A percentile compares a stretch with the other conserved stretches of the same genome.
phyloP scores from a whole-genome alignment of 805 yeast genomes.

The Candida multigemmis region DNA sequence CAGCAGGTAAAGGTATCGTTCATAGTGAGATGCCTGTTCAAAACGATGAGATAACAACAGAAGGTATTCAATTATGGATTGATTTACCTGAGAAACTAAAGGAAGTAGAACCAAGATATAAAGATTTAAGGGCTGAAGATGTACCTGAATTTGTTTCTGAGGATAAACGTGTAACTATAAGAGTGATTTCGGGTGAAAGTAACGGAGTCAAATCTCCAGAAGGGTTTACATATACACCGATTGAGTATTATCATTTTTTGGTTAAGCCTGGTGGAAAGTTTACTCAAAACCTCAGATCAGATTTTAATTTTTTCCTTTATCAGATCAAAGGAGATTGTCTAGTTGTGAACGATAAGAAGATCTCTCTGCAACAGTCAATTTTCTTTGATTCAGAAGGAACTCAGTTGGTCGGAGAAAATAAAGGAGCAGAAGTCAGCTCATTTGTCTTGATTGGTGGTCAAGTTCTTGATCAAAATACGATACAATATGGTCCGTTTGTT shows the following conservation, averaged over 20 bases:
- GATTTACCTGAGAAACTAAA: slow-evolving; percentile 64
- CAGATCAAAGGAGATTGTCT: slow-evolving; percentile 51
- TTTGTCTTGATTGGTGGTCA: slow-evolving; percentile 74
- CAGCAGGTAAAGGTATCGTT: slow-evolving; percentile 82
- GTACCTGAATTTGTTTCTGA: slow-evolving; percentile 61
- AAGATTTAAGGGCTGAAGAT: slow-evolving; percentile 63
- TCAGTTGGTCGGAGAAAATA: slow-evolving; percentile 44
- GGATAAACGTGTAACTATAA: slow-evolving; percentile 52
- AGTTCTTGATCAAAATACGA: slow-evolving; percentile 61
- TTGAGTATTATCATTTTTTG: slow-evolving; percentile 59
- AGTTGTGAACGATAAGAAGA: slow-evolving; percentile 33
- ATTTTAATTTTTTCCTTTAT: slow-evolving; percentile 65
- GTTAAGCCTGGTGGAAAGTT: slow-evolving; percentile 60
- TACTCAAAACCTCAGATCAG: slow-evolving; percentile 47
- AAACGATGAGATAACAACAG: slow-evolving; percentile 34
- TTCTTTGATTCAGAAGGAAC: slow-evolving; percentile 70
- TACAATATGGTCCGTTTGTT: slow-evolving; percentile 90
- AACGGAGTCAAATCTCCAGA: slow-evolving; percentile 68
- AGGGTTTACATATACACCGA: slow-evolving; percentile 77
- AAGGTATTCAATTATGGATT: slow-evolving; percentile 84
- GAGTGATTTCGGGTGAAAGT: slow-evolving; percentile 70
- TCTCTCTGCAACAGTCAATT: slow-evolving; percentile 38
- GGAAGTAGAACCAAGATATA: slow-evolving; percentile 61
- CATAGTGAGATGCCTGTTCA: slow-evolving; percentile 82
- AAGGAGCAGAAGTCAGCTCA: slow-evolving; percentile 45